These are phyloP conservation scores for Mimosa bimucronata DNA, from an alignment of 306 rosid genomes.

Conservation along the genomic window DNA sequence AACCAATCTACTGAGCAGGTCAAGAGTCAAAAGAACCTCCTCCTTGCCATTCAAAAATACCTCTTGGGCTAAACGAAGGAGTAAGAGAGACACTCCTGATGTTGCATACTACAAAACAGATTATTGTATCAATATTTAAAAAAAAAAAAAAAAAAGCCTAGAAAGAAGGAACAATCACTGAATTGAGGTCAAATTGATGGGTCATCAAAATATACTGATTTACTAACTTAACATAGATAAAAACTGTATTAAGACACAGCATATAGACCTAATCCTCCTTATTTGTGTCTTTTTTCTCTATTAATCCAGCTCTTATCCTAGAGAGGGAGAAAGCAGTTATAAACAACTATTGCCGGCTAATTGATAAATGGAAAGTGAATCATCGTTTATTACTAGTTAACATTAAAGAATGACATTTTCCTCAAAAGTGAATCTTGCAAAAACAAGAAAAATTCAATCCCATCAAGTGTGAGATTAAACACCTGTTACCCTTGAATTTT, in stretches of 20 bases:
- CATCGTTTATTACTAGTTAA: too few relatives aligned
- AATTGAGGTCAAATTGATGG: constrained; percentile 34
- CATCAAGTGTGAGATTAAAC: too few relatives aligned
- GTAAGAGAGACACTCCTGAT: constrained; percentile 77
- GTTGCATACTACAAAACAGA: constrained; percentile 60
- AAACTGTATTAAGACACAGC: background rate
- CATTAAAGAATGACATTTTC: too few relatives aligned
- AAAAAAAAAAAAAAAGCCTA: background rate
- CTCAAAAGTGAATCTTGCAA: too few relatives aligned
- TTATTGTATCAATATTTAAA: constrained; percentile 32
- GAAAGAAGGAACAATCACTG: background rate
- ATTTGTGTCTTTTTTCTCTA: background rate
- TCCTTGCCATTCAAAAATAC: constrained; percentile 59
- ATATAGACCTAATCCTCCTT: background rate
- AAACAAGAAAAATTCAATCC: too few relatives aligned
- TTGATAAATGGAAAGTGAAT: too few relatives aligned
- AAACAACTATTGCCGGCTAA: too few relatives aligned
- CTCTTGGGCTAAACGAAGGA: constrained; percentile 80
- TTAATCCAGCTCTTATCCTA: too few relatives aligned
- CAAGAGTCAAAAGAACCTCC: constrained; percentile 72
- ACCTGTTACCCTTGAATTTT: too few relatives aligned
- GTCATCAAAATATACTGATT: background rate
- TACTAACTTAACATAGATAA: background rate
- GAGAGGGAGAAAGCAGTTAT: too few relatives aligned
- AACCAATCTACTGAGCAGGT: constrained; percentile 79